Conservation (phyloP, 2,329 filamentous ascomycete species). For the Trichothecium roseum region DNA sequence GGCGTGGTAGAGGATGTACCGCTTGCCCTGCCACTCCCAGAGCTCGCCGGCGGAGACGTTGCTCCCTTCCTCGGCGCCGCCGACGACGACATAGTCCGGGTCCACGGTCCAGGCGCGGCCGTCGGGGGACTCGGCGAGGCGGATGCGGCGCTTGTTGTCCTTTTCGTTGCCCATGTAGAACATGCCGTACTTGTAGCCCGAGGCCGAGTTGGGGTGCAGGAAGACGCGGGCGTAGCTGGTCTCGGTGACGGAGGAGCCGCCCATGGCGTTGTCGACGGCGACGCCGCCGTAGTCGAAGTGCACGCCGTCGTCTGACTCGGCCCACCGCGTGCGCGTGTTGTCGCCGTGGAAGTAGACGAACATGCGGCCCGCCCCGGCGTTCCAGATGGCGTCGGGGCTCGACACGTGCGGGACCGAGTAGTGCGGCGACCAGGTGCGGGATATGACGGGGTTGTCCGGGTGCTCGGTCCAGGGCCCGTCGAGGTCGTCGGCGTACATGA, state of each 20-base stretch:
- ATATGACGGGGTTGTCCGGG: conserved; percentile 8
- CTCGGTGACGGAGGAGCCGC: conserved; percentile 11
- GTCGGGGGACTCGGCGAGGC: conserved; percentile 13
- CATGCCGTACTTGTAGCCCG: conserved; percentile 13
- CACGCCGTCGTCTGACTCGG: conserved; percentile 8
- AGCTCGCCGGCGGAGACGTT: conserved; percentile 9
- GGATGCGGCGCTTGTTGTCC: conserved; percentile 12
- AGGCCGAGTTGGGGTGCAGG: conserved; percentile 9
- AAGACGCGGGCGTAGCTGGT: conserved; percentile 16
- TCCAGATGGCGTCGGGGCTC: conserved; percentile 9
- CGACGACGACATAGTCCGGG: conserved; percentile 7
- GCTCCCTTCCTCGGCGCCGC: conserved; percentile 7
- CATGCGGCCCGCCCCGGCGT: conserved; percentile 5
- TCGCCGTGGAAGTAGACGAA: conserved; percentile 10
- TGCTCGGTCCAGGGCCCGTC: conserved; percentile 9
- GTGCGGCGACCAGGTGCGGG: conserved; percentile 4
- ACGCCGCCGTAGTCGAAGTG: conserved; percentile 9
- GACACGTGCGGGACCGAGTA: conserved; percentile 10
- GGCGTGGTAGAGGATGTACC: conserved; percentile 9
- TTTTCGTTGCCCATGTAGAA: conserved; percentile 16
- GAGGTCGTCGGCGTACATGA: conserved; percentile 11
- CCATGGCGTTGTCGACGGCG: conserved; percentile 12
- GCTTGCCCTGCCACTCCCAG: conserved; percentile 8
- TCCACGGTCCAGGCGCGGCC: conserved; percentile 10
- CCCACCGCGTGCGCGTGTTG: conserved; percentile 9